A percentile compares a stretch with the other conserved stretches of the same genome.
Conservation (phyloP, 192 early-diverging fungal genomes). For the Coemansia sp. region DNA sequence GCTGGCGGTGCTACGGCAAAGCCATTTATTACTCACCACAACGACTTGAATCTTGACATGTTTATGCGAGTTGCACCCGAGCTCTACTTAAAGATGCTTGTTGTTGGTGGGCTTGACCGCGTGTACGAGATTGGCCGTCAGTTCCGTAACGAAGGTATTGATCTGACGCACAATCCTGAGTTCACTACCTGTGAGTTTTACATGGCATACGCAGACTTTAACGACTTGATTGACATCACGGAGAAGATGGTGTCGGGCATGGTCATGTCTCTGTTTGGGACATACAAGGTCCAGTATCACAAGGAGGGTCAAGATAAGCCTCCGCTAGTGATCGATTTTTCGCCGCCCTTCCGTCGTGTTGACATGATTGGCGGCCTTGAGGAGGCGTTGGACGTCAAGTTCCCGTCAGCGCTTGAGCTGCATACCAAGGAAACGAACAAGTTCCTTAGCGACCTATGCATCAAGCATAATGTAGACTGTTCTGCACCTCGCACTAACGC, state of each 20-base stretch:
- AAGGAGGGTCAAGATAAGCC: conserved; percentile 80
- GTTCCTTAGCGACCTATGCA: conserved; percentile 90
- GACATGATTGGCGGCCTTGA: conserved; percentile 93
- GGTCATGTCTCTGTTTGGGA: conserved; percentile 90
- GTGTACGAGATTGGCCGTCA: conserved; percentile 99
- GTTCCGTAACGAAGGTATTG: conserved; percentile 99
- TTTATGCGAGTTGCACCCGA: conserved; percentile 99
- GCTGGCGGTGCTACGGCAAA: conserved; percentile 98
- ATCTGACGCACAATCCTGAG: conserved; percentile 99
- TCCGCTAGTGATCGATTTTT: conserved; percentile 88
- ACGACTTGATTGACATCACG: conserved; percentile 95
- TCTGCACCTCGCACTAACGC: conserved; percentile 88
- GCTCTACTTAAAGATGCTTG: conserved; percentile 95
- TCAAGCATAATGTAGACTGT: conserved; percentile 95
- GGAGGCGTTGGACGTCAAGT: conserved; percentile 82
- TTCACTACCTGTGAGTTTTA: conserved; percentile 99
- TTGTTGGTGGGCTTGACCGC: conserved; percentile 96
- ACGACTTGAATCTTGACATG: conserved; percentile 97
- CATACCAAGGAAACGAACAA: conserved; percentile 79
- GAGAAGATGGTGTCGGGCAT: conserved; percentile 84
- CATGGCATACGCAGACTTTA: conserved; percentile 98
- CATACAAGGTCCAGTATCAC: conserved; percentile 91
- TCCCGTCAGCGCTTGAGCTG: conserved; percentile 84
- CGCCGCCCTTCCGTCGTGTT: conserved; percentile 92
- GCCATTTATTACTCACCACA: conserved; percentile 99